Conservation (phyloP, 2,329 filamentous ascomycete species). For the Rutstroemia sp. region DNA sequence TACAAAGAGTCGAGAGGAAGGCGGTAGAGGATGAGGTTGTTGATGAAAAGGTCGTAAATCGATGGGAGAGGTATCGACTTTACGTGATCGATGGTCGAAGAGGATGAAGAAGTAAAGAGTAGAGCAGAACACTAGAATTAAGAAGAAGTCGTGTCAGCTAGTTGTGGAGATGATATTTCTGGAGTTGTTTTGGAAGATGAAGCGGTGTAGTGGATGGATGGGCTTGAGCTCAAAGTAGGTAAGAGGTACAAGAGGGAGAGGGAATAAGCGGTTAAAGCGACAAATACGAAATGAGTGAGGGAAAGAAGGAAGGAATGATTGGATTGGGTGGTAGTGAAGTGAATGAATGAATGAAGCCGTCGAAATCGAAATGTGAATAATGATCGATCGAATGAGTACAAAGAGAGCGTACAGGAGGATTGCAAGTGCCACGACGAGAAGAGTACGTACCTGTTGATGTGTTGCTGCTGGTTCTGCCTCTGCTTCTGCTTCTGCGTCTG, state of each 20-base stretch:
- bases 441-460: background rate
- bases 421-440: background rate
- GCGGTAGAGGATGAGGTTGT: background rate
- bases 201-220: background rate
- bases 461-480: too few species aligned
- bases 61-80: background rate
- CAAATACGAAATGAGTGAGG: background rate
- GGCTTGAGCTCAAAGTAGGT: too few species aligned
- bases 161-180: background rate
- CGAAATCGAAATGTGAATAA: background rate
- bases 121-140: conserved; percentile 3
- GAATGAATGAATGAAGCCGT: conserved; percentile 14
- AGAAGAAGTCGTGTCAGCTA: background rate
- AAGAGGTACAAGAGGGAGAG: background rate
- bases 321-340: background rate
- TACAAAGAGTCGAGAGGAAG: conserved; percentile 19
- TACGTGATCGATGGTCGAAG: background rate
- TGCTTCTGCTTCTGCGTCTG: too few species aligned
- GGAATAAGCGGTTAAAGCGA: conserved; percentile 6
- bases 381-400: conserved; percentile 1
- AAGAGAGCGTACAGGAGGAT: background rate
- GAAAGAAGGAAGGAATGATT: conserved; percentile 4
- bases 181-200: background rate
- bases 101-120: conserved; percentile 5
- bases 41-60: background rate